Evolutionary conservation across 1,139 yeast genomes (phyloP).

Genomic region (Hansenula lynferdii): DNA sequence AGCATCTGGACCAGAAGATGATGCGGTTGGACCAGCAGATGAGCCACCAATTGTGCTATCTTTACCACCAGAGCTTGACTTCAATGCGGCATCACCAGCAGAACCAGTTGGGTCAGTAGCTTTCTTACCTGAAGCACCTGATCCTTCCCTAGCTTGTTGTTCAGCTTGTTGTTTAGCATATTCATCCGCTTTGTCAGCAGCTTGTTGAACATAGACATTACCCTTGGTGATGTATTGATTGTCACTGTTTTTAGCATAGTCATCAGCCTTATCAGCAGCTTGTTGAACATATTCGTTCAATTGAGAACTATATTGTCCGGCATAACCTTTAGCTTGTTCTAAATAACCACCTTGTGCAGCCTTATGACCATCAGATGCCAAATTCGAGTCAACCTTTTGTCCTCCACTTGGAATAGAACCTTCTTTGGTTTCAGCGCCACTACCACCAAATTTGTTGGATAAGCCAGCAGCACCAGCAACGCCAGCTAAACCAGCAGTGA

Average conservation of each 20-base stretch:
- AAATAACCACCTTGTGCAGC: not conserved
- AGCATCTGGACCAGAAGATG: too few species aligned
- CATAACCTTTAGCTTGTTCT: constrained; percentile 6
- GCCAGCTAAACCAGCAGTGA: constrained; percentile 6
- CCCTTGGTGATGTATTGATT: constrained; percentile 10
- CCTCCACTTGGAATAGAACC: constrained; percentile 1
- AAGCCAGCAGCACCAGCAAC: constrained; percentile 6
- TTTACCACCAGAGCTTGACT: constrained; percentile 7
- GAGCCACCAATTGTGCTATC: too few species aligned
- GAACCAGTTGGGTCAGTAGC: not conserved
- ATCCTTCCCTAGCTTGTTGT: not conserved
- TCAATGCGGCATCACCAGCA: constrained; percentile 2
- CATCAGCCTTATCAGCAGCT: constrained; percentile 14
- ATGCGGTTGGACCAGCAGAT: too few species aligned
- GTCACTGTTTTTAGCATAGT: constrained; percentile 9
- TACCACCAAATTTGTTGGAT: not conserved
- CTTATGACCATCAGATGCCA: not conserved
- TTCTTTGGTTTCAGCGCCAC: constrained; percentile 2
- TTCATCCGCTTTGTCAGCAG: constrained; percentile 7
- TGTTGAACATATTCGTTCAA: constrained; percentile 9
- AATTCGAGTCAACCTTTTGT: not conserved
- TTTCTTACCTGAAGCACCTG: not conserved
- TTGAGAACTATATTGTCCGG: constrained; percentile 4
- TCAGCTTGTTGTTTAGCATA: constrained; percentile 5
- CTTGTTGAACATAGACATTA: constrained; percentile 4